Conservation (phyloP, 331 rosid genomes). For the Rhamnella rubrinervis region DNA sequence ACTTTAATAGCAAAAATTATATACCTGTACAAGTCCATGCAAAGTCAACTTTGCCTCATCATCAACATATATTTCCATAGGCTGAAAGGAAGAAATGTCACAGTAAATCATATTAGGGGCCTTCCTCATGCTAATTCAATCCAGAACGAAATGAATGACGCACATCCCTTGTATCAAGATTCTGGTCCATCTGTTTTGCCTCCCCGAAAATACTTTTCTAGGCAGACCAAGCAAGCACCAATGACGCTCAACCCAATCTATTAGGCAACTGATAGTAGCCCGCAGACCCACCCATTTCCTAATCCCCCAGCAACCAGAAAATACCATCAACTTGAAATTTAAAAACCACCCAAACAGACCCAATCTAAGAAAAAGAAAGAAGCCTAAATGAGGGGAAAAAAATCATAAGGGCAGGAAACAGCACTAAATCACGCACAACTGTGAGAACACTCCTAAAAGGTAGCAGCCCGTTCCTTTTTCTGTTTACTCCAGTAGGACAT, state of each 20-base stretch:
- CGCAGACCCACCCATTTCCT: slow-evolving; percentile 22
- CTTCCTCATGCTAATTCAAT: slow-evolving; percentile 83
- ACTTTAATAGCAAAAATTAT: neutral
- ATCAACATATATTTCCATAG: slow-evolving; percentile 99
- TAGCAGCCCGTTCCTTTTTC: slow-evolving; percentile 15
- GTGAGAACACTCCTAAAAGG: slow-evolving; percentile 19
- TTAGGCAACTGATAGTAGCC: slow-evolving; percentile 35
- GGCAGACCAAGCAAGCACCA: slow-evolving; percentile 50
- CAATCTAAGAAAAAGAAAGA: slow-evolving; percentile 19
- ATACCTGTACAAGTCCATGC: slow-evolving; percentile 98
- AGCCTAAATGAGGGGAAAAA: slow-evolving; percentile 11
- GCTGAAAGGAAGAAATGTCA: slow-evolving; percentile 99
- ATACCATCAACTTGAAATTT: slow-evolving; percentile 1
- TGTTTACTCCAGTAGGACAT: slow-evolving; percentile 19
- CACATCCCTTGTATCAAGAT: slow-evolving; percentile 75
- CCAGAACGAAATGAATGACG: slow-evolving; percentile 90
- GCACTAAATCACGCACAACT: slow-evolving; percentile 6
- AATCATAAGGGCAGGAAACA: neutral
- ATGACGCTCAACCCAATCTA: slow-evolving; percentile 42
- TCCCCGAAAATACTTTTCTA: slow-evolving; percentile 55
- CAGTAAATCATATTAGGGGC: slow-evolving; percentile 85
- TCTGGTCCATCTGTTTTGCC: slow-evolving; percentile 66
- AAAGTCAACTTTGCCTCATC: slow-evolving; percentile 98
- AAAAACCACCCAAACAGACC: slow-evolving; percentile 18
- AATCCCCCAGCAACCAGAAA: neutral